phyloP scores from a whole-genome alignment of 2,329 filamentous ascomycete genomes.

The Aciculosporium take region DNA sequence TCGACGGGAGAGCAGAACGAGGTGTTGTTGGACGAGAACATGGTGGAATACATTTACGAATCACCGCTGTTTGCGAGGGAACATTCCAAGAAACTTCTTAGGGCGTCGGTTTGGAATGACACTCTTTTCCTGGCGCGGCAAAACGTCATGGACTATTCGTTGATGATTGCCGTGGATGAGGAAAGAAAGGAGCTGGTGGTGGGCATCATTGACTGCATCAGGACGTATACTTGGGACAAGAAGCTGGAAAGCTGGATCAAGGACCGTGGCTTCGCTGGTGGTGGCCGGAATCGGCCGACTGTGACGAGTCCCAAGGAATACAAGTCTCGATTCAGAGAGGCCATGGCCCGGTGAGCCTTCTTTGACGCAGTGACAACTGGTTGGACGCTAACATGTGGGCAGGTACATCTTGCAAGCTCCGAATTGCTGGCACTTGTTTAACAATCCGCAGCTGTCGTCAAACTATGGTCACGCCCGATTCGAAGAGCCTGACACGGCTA shows the following conservation, averaged over 20 bases:
- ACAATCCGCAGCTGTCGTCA: slow-evolving; percentile 24
- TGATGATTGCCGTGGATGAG: slow-evolving; percentile 97
- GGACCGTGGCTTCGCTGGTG: slow-evolving; percentile 70
- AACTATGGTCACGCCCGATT: slow-evolving; percentile 24
- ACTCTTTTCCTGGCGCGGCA: slow-evolving; percentile 88
- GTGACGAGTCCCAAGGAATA: slow-evolving; percentile 97
- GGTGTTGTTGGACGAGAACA: slow-evolving; percentile 92
- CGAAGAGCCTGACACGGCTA: slow-evolving; percentile 20
- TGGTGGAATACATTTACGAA: slow-evolving; percentile 98
- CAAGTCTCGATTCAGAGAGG: slow-evolving; percentile 86
- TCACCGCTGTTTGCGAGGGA: slow-evolving; percentile 89
- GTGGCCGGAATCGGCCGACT: slow-evolving; percentile 71
- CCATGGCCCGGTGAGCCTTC: slow-evolving; percentile 71
- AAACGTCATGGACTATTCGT: slow-evolving; percentile 97
- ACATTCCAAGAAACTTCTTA: slow-evolving; percentile 86
- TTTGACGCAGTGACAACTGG: background rate
- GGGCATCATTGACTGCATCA: slow-evolving; percentile 95
- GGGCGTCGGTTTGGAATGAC: slow-evolving; percentile 91
- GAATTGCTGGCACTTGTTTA: slow-evolving; percentile 63
- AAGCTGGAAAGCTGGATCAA: slow-evolving; percentile 99
- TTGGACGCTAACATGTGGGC: background rate
- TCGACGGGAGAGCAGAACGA: slow-evolving; percentile 92
- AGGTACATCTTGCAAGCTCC: slow-evolving; percentile 62
- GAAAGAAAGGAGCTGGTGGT: slow-evolving; percentile 80
- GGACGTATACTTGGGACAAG: slow-evolving; percentile 99